Conservation (phyloP, 2,329 filamentous ascomycete species). For the Coleophoma eucalyptorum region DNA sequence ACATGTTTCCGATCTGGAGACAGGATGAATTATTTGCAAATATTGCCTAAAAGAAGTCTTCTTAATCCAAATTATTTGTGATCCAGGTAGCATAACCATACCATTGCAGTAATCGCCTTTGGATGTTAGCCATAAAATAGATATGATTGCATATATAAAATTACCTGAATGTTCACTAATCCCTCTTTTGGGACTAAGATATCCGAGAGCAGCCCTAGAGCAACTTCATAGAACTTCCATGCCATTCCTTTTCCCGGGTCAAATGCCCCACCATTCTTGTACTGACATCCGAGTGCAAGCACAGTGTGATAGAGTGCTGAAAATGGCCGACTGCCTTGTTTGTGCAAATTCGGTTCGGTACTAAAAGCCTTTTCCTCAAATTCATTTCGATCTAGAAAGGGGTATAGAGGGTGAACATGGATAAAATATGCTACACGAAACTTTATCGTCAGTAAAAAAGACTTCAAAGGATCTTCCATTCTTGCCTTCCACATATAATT, state of each 20-base stretch:
- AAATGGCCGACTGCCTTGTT: slow-evolving; percentile 27
- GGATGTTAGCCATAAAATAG: not conserved
- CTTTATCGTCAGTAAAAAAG: slow-evolving; percentile 1
- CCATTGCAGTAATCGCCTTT: slow-evolving; percentile 11
- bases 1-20: slow-evolving; percentile 28
- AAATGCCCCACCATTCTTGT: slow-evolving; percentile 28
- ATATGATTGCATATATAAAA: not conserved
- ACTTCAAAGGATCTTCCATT: not conserved
- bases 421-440: slow-evolving; percentile 31
- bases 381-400: slow-evolving; percentile 32
- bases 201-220: slow-evolving; percentile 32
- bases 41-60: slow-evolving; percentile 23
- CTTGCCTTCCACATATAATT: slow-evolving; percentile 5
- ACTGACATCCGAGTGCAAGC: slow-evolving; percentile 12
- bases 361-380: slow-evolving; percentile 31
- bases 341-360: slow-evolving; percentile 19
- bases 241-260: slow-evolving; percentile 33
- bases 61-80: not conserved
- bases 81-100: not conserved
- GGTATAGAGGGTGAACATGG: slow-evolving; percentile 33
- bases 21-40: slow-evolving; percentile 30
- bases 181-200: slow-evolving; percentile 18
- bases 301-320: slow-evolving; percentile 32
- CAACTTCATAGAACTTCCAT: slow-evolving; percentile 35
- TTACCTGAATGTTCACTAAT: slow-evolving; percentile 22